Percentiles rank a stretch among this genome's conserved stretches.
phyloP scores from a whole-genome alignment of 805 yeast genomes.

The Pichia cabralensis region DNA sequence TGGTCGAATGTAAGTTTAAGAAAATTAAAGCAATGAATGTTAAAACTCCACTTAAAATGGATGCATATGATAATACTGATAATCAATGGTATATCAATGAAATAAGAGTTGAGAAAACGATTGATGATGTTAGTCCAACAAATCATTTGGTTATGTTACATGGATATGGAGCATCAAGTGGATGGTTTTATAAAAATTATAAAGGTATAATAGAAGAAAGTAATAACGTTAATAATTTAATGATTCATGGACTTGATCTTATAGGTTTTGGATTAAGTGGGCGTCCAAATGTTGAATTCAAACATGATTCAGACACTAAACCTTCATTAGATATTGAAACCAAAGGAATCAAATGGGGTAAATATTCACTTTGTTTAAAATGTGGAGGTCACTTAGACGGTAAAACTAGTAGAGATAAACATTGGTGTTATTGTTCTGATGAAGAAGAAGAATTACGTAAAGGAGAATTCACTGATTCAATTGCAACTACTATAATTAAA shows the following conservation, averaged over 20 bases:
- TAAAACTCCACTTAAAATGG: slow-evolving; percentile 10
- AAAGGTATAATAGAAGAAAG: slow-evolving; percentile 29
- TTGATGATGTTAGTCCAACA: background rate
- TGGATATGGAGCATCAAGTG: slow-evolving; percentile 48
- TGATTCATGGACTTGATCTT: slow-evolving; percentile 36
- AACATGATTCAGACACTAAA: slow-evolving; percentile 14
- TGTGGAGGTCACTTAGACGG: slow-evolving; percentile 13
- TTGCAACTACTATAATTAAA: slow-evolving; percentile 3
- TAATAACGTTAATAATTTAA: slow-evolving; percentile 11
- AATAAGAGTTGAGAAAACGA: slow-evolving; percentile 16
- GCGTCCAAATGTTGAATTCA: slow-evolving; percentile 28
- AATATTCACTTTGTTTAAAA: slow-evolving; percentile 5
- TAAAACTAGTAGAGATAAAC: slow-evolving; percentile 1
- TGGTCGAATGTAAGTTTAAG: slow-evolving; percentile 6
- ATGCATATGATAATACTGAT: slow-evolving; percentile 5
- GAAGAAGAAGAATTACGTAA: slow-evolving; percentile 6
- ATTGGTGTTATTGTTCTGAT: slow-evolving; percentile 7
- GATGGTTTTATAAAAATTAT: slow-evolving; percentile 47
- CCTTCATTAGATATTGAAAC: slow-evolving; percentile 20
- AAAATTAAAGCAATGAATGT: slow-evolving; percentile 12
- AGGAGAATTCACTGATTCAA: background rate
- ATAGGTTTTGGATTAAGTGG: slow-evolving; percentile 48
- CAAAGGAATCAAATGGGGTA: slow-evolving; percentile 14
- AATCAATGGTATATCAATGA: slow-evolving; percentile 19
- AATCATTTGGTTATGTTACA: slow-evolving; percentile 41